Evolutionary conservation across 1,139 yeast species (phyloP), one percentile per base, ranked within the genome.

Genomic region (Maudiozyma humilis): DNA sequence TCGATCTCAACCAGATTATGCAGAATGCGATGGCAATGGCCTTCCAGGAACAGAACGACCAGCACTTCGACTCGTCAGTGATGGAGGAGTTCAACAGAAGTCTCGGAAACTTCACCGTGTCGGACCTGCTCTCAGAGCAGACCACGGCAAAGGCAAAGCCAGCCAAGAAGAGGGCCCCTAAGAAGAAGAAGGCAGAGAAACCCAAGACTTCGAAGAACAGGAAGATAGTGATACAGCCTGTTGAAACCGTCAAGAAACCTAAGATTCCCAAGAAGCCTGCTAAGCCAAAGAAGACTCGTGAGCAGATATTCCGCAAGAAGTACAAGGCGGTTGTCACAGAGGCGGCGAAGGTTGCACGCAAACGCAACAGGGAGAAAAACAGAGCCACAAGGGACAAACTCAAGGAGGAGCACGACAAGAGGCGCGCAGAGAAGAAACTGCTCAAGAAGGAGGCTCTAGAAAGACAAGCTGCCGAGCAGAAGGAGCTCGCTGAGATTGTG

Each of bases 1-100:
- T 68, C 43, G 82, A 76, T 50, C 64, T 79, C 78, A 79, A 77
- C 55, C 83, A 77, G 51, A 82, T 82, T 51, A 72, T 82, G 69
- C 83, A 79, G 52, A 80, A 79, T 63, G 89, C 88, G 0, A 72
- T 81, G 64, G 74, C 75, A 41, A 72, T 81, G 82, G 89, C 89
- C 1, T 67, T 63, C 37, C 64, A 59, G 40, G 63, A 56, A 8
- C 43, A 44, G 15, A 45, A 51, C n/a, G 45, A 48, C 13, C 50
- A 53, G 16, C 44, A 47, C 29, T 47, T 59, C 7, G 61, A 56
- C 40, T 44, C 51, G 4, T 47, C 57, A 13, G 55, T 51, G 0
- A 71, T 78, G 72, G 81, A 77, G 50, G 75, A 77, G 49, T 83
- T 84, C 4, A 75, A 72, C 30, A 76, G 75, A 23, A 68, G 79